phyloP scores from a whole-genome alignment of 805 yeast species.

The Clavispora vitiphila region DNA sequence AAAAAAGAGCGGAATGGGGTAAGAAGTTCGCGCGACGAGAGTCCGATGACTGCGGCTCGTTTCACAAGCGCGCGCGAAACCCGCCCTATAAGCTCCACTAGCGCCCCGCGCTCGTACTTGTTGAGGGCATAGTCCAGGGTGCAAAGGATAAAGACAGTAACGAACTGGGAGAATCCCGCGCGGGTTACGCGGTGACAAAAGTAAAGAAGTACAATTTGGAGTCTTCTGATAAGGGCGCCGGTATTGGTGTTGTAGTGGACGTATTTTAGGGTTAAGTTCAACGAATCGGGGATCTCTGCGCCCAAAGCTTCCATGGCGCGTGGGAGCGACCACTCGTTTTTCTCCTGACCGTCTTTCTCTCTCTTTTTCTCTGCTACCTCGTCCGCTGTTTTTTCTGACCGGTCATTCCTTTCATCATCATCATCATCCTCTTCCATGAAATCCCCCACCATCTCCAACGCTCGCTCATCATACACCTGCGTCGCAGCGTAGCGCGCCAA shows the following conservation, averaged over 20 bases:
- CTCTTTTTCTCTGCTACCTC: too few relatives aligned
- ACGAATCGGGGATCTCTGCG: neutral
- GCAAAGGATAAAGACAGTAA: conserved; percentile 11
- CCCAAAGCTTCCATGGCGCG: neutral
- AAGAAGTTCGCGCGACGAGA: neutral
- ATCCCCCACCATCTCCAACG: conserved; percentile 2
- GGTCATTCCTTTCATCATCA: too few relatives aligned
- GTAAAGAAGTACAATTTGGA: neutral
- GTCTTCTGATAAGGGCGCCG: neutral
- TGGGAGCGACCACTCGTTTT: neutral
- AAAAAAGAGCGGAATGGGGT: neutral
- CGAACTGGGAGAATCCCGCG: neutral
- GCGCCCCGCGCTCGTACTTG: conserved; percentile 8
- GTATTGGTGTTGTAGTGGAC: conserved; percentile 16
- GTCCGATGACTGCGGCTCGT: neutral
- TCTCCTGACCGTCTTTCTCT: too few relatives aligned
- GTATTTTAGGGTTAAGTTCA: conserved; percentile 14
- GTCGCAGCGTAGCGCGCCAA: conserved; percentile 5
- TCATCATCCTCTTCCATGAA: neutral
- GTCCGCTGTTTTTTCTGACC: too few relatives aligned
- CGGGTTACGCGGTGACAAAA: neutral
- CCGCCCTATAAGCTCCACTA: neutral
- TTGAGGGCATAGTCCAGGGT: conserved; percentile 27
- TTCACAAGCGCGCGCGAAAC: neutral
- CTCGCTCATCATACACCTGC: conserved; percentile 3